These are phyloP conservation scores for Aspergillus latus DNA, from an alignment of 2,329 filamentous ascomycete species.

Conservation along the genomic window DNA sequence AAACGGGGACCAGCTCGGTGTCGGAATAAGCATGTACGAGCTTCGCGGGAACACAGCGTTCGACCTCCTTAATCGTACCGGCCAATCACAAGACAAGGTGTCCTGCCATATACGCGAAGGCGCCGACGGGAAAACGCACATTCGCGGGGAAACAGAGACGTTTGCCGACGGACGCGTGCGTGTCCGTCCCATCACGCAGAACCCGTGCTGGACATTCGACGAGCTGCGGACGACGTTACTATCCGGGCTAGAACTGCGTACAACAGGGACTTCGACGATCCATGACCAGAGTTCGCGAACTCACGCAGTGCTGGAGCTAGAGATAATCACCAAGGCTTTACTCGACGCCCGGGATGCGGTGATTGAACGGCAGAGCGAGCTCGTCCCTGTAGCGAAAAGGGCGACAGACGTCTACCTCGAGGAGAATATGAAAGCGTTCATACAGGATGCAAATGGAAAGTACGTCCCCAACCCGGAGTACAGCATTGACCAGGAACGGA, in stretches of 20 bases:
- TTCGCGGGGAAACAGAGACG: conserved; percentile 46
- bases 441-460: conserved; percentile 33
- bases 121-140: conserved; percentile 40
- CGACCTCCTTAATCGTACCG: conserved; percentile 41
- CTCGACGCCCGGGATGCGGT: conserved; percentile 40
- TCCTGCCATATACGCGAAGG: conserved; percentile 46
- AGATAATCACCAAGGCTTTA: conserved; percentile 41
- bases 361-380: conserved; percentile 45
- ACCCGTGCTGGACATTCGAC: conserved; percentile 36
- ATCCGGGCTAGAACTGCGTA: conserved; percentile 30
- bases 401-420: conserved; percentile 44
- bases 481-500: conserved; percentile 36
- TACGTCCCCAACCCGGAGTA: conserved; percentile 39
- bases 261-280: conserved; percentile 41
- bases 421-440: conserved; percentile 35
- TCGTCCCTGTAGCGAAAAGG: conserved; percentile 47
- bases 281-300: conserved; percentile 50
- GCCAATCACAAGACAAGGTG: conserved; percentile 15
- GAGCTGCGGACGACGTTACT: conserved; percentile 31
- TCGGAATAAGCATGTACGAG: conserved; percentile 45
- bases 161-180: conserved; percentile 44
- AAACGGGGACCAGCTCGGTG: conserved; percentile 27
- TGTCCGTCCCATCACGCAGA: conserved; percentile 38
- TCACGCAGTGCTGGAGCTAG: conserved; percentile 46
- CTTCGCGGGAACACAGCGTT: conserved; percentile 44